Evolutionary conservation across 2,329 filamentous ascomycete species (phyloP), one percentile per base, ranked within the genome.

Genomic region (Metarhizium album): DNA sequence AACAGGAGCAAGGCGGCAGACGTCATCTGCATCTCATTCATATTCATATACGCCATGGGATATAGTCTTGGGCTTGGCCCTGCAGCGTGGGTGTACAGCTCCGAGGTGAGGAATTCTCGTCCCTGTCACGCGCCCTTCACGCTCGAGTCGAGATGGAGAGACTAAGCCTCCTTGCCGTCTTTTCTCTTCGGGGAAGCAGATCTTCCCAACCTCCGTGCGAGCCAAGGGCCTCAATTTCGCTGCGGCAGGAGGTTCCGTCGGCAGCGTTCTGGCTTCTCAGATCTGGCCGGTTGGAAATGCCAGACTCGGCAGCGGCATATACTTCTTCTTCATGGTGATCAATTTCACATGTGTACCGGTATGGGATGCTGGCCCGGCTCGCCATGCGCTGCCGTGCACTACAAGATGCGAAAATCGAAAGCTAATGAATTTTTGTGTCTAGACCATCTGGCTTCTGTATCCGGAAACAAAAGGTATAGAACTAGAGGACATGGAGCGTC

Each of bases 1-100:
- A 78, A 78, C 55, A 62, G 62, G 6, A 79, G 72, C 60, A 65
- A 63, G 13, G 65, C 60, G 0, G 68, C 77, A 0, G 75, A 80
- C 59, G 70, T 74, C 43, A 60, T 67, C 3, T 79, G 76, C 57
- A 70, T 80, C 22, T 64, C 73, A 11, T 80, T 79, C 58, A 74
- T 80, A 40, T 80, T 80, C 58, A 64, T 81, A 42, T 82, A 79
- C 59, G 74, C 76, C 7, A 68, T 80, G 47, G 78, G 78, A 0
- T 81, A 78, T 58, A 78, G 74, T 47, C 67, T 81, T 54, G 75
- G 78, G 0, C 78, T 80, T 42, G 78, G 78, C 0, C 75, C 78
- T 0, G 72, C 75, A 1, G 70, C 76, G 0, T 82, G 78, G 78
- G 75, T 81, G 0, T 81, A 81, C 53, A 74, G 75, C n/a, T 72